Evolutionary conservation across 2,329 filamentous ascomycete genomes (phyloP).

Genomic region (Delphinella strobiligena): DNA sequence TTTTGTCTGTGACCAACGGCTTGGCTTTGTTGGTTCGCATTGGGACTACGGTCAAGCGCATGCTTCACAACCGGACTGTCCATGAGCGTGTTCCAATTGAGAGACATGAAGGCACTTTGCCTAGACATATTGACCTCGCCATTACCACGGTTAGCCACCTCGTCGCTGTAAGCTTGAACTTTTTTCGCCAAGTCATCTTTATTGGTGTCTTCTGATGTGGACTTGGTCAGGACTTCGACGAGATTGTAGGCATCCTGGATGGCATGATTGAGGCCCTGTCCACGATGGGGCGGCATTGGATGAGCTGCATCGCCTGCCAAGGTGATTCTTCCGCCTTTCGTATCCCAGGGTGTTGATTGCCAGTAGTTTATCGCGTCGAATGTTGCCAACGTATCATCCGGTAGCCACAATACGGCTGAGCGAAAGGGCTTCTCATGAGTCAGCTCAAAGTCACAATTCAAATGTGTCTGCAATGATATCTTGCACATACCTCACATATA

Average conservation of each 20-base stretch:
- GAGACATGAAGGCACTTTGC: constrained; percentile 12
- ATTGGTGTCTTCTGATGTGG: background rate
- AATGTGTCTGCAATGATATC: constrained; percentile 8
- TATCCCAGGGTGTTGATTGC: constrained; percentile 16
- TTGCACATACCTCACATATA: constrained; percentile 25
- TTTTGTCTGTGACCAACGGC: no score
- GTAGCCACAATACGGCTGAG: constrained; percentile 11
- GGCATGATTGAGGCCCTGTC: constrained; percentile 34
- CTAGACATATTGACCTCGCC: constrained; percentile 10
- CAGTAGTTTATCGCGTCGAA: constrained; percentile 13
- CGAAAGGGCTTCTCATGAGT: constrained; percentile 11
- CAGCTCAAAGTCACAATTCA: background rate
- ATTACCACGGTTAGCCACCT: constrained; percentile 10
- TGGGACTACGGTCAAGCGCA: constrained; percentile 8
- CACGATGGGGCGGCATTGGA: constrained; percentile 35
- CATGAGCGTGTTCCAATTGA: constrained; percentile 11
- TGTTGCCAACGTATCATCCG: constrained; percentile 4
- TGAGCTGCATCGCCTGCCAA: constrained; percentile 28
- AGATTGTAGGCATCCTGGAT: constrained; percentile 30
- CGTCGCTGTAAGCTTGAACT: constrained; percentile 10
- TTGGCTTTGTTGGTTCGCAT: no score
- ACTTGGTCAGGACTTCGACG: constrained; percentile 11
- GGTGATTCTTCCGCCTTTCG: constrained; percentile 16
- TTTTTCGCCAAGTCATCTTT: background rate
- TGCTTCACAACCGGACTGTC: constrained; percentile 13